Percentiles rank a stretch among this genome's conserved stretches.
Conservation (phyloP, 805 yeast species). For the Ogataea siamensis region DNA sequence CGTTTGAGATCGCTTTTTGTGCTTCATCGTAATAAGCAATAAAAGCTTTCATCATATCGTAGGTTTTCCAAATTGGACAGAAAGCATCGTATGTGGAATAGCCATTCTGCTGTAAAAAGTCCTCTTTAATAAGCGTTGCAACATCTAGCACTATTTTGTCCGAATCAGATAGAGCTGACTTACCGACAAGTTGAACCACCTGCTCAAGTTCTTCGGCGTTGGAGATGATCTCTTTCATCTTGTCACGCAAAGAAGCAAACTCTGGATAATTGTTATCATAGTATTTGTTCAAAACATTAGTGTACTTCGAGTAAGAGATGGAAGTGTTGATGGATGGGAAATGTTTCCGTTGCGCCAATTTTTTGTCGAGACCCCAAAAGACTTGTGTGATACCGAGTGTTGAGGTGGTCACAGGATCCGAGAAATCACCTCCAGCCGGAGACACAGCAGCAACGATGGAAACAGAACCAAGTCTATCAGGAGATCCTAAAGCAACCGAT, state of each 20-base stretch:
- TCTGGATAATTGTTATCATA: constrained; percentile 87
- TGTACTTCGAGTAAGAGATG: constrained; percentile 95
- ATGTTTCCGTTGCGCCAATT: constrained; percentile 98
- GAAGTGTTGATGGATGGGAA: constrained; percentile 98
- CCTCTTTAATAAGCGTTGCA: constrained; percentile 88
- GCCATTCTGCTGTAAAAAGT: constrained; percentile 98
- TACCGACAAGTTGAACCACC: constrained; percentile 98
- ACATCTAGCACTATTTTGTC: constrained; percentile 97
- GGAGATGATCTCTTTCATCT: constrained; percentile 89
- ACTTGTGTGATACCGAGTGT: constrained; percentile 99
- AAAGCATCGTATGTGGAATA: constrained; percentile 97
- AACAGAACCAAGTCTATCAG: constrained; percentile 94
- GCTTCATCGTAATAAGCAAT: constrained; percentile 94
- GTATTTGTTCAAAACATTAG: constrained; percentile 78
- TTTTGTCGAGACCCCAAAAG: constrained; percentile 99
- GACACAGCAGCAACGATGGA: constrained; percentile 99
- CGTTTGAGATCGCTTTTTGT: constrained; percentile 91
- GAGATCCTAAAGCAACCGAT: constrained; percentile 92
- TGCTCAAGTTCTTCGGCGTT: constrained; percentile 98
- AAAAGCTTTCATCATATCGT: constrained; percentile 96
- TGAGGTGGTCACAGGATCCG: constrained; percentile 98
- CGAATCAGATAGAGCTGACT: constrained; percentile 92
- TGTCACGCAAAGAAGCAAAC: constrained; percentile 85
- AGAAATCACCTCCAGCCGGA: constrained; percentile 99
- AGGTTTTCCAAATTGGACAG: constrained; percentile 99